Evolutionary conservation across 345 rosid genomes (phyloP), one percentile per base, ranked within the genome.

Genomic region (Salix purpurea): DNA sequence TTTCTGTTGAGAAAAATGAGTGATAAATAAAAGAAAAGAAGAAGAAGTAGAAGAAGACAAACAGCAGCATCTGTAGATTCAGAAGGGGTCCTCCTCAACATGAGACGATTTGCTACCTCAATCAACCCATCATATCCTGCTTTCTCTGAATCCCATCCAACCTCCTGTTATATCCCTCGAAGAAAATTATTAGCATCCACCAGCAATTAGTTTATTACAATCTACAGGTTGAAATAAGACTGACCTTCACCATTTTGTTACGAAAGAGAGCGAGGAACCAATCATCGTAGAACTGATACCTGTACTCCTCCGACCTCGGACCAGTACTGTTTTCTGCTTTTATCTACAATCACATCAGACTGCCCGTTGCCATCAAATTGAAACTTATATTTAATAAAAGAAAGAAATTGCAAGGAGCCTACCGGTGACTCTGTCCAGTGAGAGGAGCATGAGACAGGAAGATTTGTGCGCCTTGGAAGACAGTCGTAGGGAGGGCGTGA

Each of bases 81-180:
- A 3, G 90, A 82, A 76, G 83, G 89, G 40, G 82, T 86, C 28
- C 77, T 87, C 82, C 90, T 88, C 84, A 85, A 78, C 93, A 89
- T 76, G 54, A 95, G 90, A 60, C 88, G 85, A 79, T 86, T 90
- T 0, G 89, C 97, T 64, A 93, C 79, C 78, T 92, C 93, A 16
- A 92, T 92, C 76, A 95, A 81, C 12, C 97, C 99, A 46, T 87
- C 90, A 65, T 91, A 95, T 37, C 96, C 97, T 28, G 91, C 90
- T 87, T 87, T 91, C 81, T 89, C 87, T 6, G 97, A 95, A 86
- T 95, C 96, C 97, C 90, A 88, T 82, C 99, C 97, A 54, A 91
- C 93, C 86, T 91, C 99, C 99, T 95, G 85, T 81, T 65, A 84
- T 74, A 6, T 54, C 71, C 82, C 81, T 85, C 64, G 62, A 69